A percentile compares a stretch with the other conserved stretches of the same genome.
phyloP scores from a whole-genome alignment of 495 filamentous ascomycete genomes.

The Hypoxylon crocopeplum region DNA sequence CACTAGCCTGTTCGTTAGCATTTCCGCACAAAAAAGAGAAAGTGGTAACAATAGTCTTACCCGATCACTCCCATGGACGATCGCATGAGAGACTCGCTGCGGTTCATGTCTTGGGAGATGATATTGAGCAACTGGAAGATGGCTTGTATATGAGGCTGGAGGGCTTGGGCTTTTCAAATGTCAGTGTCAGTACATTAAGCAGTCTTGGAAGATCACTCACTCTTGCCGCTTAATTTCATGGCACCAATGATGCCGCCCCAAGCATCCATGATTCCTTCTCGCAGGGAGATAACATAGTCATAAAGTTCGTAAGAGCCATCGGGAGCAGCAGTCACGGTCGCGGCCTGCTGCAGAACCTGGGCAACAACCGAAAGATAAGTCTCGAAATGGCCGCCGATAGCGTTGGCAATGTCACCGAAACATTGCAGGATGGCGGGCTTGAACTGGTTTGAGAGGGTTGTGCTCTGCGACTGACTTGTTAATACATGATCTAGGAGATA shows the following conservation, averaged over 20 bases:
- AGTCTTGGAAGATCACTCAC: slow-evolving; percentile 53
- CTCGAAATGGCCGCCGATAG: slow-evolving; percentile 91
- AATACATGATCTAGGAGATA: slow-evolving; percentile 39
- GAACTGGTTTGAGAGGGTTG: slow-evolving; percentile 87
- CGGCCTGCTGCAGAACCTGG: slow-evolving; percentile 91
- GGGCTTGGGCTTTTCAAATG: slow-evolving; percentile 61
- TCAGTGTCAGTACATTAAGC: slow-evolving; percentile 19
- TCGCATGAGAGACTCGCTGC: slow-evolving; percentile 89
- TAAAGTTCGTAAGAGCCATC: slow-evolving; percentile 88
- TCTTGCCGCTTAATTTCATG: slow-evolving; percentile 81
- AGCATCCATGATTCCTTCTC: slow-evolving; percentile 98
- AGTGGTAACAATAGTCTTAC: slow-evolving; percentile 56
- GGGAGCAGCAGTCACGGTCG: slow-evolving; percentile 71
- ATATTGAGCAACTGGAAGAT: slow-evolving; percentile 89
- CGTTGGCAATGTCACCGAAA: slow-evolving; percentile 97
- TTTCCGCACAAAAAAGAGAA: neutral
- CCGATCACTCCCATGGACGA: slow-evolving; percentile 96
- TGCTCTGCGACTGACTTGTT: slow-evolving; percentile 59
- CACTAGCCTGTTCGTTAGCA: slow-evolving; percentile 64
- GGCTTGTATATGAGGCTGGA: slow-evolving; percentile 79
- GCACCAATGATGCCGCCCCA: slow-evolving; percentile 96
- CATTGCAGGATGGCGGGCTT: slow-evolving; percentile 98
- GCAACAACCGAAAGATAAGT: slow-evolving; percentile 91
- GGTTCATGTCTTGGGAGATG: slow-evolving; percentile 79
- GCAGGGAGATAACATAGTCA: slow-evolving; percentile 91